Evolutionary conservation across 352 stramenopile genomes (phyloP).

Genomic region (Phytophthora brassicae): DNA sequence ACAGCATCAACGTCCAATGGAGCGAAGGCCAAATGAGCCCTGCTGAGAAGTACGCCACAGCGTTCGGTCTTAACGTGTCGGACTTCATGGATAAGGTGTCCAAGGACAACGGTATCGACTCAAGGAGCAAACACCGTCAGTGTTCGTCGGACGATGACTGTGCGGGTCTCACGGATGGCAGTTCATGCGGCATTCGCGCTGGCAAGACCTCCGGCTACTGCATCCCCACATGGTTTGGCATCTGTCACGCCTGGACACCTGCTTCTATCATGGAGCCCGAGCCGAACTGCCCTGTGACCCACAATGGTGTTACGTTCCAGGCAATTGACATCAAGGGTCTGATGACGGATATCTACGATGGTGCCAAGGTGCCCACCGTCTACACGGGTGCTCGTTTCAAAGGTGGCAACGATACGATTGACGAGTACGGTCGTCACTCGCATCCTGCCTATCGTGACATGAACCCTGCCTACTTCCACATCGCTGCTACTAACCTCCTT

Average conservation of each 20-base stretch:
- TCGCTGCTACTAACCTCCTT: conserved; percentile 42
- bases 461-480: conserved; percentile 45
- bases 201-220: conserved; percentile 36
- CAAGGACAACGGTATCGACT: conserved; percentile 36
- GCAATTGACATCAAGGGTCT: conserved; percentile 45
- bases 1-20: conserved; percentile 63
- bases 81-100: conserved; percentile 43
- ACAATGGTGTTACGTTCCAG: conserved; percentile 43
- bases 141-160: conserved; percentile 28
- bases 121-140: conserved; percentile 14
- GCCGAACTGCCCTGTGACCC: conserved; percentile 33
- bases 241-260: conserved; percentile 43
- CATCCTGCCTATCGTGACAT: conserved; percentile 38
- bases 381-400: conserved; percentile 41
- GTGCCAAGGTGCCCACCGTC: conserved; percentile 19
- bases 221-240: conserved; percentile 41
- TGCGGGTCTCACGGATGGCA: conserved; percentile 22
- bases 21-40: conserved; percentile 29
- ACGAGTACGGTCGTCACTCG: conserved; percentile 43
- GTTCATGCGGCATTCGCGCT: conserved; percentile 26
- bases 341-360: conserved; percentile 36
- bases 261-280: conserved; percentile 36
- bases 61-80: conserved; percentile 37
- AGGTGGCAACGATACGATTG: conserved; percentile 12
- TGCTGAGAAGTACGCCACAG: conserved; percentile 50